Percentiles rank a stretch among this genome's conserved stretches.
Evolutionary conservation across 129 eudicot species (phyloP).

Genomic region (Artemisia argyi): DNA sequence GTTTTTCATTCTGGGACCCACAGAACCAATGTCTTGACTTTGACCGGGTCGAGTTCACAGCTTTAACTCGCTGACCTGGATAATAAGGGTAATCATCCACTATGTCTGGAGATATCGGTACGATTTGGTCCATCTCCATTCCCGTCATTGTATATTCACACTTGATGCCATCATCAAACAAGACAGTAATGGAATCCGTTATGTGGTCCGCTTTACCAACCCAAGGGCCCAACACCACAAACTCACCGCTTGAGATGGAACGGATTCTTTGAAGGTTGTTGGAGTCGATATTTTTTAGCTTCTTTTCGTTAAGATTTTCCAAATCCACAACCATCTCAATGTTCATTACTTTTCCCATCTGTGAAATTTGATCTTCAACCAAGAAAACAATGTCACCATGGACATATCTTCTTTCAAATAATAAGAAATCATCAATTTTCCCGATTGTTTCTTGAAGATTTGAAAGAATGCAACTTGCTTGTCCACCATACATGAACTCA

Average conservation of each 20-base stretch:
- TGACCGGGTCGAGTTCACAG: conserved; percentile 42
- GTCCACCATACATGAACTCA: conserved; percentile 69
- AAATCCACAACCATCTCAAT: conserved; percentile 64
- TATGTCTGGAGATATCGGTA: conserved; percentile 54
- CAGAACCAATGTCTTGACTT: conserved; percentile 67
- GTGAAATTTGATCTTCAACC: conserved; percentile 50
- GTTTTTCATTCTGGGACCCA: conserved; percentile 47
- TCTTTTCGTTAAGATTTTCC: conserved; percentile 57
- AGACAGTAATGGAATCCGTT: conserved; percentile 50
- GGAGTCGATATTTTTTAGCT: conserved; percentile 49
- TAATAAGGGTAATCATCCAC: conserved; percentile 82
- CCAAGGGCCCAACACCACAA: conserved; percentile 73
- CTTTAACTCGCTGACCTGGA: conserved; percentile 83
- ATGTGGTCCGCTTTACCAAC: conserved; percentile 75
- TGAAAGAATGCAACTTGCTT: conserved; percentile 70
- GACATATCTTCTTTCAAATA: conserved; percentile 66
- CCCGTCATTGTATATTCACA: conserved; percentile 49
- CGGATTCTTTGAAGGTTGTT: conserved; percentile 53
- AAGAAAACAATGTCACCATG: conserved; percentile 71
- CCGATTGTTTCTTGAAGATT: conserved; percentile 77
- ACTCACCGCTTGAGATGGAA: conserved; percentile 62
- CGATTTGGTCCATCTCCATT: conserved; percentile 49
- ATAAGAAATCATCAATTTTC: conserved; percentile 85
- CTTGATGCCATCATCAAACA: conserved; percentile 79
- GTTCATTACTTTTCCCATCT: conserved; percentile 65